These are phyloP conservation scores for Rhypophila decipiens DNA, from an alignment of 495 filamentous ascomycete species.

Conservation along the genomic window DNA sequence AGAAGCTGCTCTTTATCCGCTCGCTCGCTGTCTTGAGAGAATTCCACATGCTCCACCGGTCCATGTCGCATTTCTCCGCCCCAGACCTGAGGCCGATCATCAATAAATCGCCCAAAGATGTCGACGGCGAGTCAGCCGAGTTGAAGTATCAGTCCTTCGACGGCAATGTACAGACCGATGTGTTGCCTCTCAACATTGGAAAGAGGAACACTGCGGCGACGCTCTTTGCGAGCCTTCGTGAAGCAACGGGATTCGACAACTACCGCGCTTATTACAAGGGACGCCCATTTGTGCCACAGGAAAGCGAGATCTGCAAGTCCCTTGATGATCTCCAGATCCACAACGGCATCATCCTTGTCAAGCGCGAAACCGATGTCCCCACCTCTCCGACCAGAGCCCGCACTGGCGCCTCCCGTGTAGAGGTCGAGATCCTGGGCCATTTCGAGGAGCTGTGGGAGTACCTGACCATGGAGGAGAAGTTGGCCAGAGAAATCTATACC, in stretches of 20 bases:
- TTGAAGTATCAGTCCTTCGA: slow-evolving; percentile 71
- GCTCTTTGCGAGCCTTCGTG: slow-evolving; percentile 55
- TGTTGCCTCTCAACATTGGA: slow-evolving; percentile 56
- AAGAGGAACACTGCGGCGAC: slow-evolving; percentile 63
- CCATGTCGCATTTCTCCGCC: slow-evolving; percentile 40
- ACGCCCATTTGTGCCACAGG: slow-evolving; percentile 39
- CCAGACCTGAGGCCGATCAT: slow-evolving; percentile 42
- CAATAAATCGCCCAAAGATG: slow-evolving; percentile 27
- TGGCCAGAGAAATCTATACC: slow-evolving; percentile 68
- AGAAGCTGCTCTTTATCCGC: slow-evolving; percentile 59
- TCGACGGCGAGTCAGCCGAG: slow-evolving; percentile 54
- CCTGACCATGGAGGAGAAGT: slow-evolving; percentile 64
- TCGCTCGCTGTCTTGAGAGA: slow-evolving; percentile 50
- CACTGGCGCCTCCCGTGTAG: slow-evolving; percentile 48
- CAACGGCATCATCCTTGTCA: slow-evolving; percentile 58
- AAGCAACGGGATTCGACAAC: slow-evolving; percentile 64
- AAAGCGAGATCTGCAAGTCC: slow-evolving; percentile 43
- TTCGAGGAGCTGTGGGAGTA: slow-evolving; percentile 82
- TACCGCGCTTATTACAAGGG: slow-evolving; percentile 52
- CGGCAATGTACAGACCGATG: slow-evolving; percentile 47
- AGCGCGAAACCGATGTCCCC: slow-evolving; percentile 31
- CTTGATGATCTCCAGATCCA: slow-evolving; percentile 53
- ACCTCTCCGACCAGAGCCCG: slow-evolving; percentile 25
- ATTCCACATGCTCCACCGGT: slow-evolving; percentile 41
- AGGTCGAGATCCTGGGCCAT: slow-evolving; percentile 73